Conservation (phyloP, 306 rosid genomes). For the Hippophae tibetana region DNA sequence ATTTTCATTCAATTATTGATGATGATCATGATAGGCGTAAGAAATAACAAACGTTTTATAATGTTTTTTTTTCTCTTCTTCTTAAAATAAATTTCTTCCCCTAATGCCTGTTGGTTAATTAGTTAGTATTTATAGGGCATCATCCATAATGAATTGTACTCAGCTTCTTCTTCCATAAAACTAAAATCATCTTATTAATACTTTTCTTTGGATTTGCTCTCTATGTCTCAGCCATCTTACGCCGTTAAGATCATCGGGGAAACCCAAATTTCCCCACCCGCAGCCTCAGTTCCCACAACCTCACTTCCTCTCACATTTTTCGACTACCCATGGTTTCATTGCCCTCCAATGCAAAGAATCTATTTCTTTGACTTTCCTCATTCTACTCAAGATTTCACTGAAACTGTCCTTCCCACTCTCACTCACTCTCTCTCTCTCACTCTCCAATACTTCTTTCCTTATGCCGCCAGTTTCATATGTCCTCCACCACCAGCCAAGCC, state of each 20-base stretch:
- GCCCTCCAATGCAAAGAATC: constrained; percentile 14
- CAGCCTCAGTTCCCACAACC: constrained; percentile 23
- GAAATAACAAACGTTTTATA: no score
- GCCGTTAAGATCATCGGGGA: constrained; percentile 6
- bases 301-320: constrained; percentile 27
- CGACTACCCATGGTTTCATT: constrained; percentile 16
- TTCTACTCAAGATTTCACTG: constrained; percentile 16
- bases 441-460: constrained; percentile 30
- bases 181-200: neutral
- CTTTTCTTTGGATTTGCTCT: neutral
- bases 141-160: no score
- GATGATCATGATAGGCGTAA: no score
- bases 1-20: no score
- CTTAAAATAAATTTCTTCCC: no score
- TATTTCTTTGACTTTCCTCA: constrained; percentile 27
- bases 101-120: no score
- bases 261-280: constrained; percentile 22
- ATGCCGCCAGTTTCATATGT: constrained; percentile 12
- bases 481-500: constrained; percentile 27
- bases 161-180: neutral
- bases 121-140: no score
- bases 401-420: constrained; percentile 21
- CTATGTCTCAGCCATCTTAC: neutral
- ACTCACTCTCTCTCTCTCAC: constrained; percentile 29
- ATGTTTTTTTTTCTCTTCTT: no score